A percentile compares a stretch with the other conserved stretches of the same genome.
These are phyloP conservation scores for Jacaranda mimosifolia DNA, from an alignment of 257 asterid genomes.

Conservation along the genomic window DNA sequence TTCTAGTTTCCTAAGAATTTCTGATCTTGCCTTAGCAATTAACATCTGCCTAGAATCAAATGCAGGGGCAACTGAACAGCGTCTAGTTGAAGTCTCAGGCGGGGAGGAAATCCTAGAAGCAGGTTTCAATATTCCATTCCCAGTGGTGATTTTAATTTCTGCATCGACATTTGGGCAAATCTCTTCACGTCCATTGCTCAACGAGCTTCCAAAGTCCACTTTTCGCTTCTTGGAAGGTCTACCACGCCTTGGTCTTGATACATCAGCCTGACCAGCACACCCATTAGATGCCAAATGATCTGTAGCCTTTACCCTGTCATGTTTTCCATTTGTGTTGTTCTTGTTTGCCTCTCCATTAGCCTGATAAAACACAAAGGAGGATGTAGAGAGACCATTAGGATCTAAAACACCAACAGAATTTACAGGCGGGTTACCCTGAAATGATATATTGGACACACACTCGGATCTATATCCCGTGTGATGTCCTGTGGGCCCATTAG, in stretches of 20 bases:
- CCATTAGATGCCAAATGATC: constrained; percentile 42
- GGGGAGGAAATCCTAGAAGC: constrained; percentile 52
- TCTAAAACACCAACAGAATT: constrained; percentile 53
- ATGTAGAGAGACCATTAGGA: constrained; percentile 49
- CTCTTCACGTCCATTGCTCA: constrained; percentile 37
- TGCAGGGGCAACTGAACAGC: constrained; percentile 52
- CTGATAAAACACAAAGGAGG: constrained; percentile 48
- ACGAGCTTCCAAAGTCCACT: constrained; percentile 45
- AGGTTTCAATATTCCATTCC: constrained; percentile 50
- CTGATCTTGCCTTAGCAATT: constrained; percentile 63
- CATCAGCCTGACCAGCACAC: constrained; percentile 37
- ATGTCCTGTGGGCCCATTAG: constrained; percentile 66
- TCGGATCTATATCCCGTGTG: constrained; percentile 65
- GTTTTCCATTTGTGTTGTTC: constrained; percentile 50
- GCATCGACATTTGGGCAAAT: constrained; percentile 30
- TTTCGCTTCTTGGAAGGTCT: constrained; percentile 70
- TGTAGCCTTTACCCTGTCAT: constrained; percentile 36
- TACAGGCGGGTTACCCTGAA: constrained; percentile 56
- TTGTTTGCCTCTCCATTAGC: constrained; percentile 48
- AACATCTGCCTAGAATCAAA: constrained; percentile 66
- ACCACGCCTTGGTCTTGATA: constrained; percentile 48
- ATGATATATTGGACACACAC: constrained; percentile 59
- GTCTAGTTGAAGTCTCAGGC: constrained; percentile 50
- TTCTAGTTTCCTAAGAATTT: constrained; percentile 54
- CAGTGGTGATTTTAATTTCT: constrained; percentile 43